Percentiles rank a stretch among this genome's conserved stretches.
Conservation (phyloP, 2,329 filamentous ascomycete species). For the Aspergillus quadricinctus region DNA sequence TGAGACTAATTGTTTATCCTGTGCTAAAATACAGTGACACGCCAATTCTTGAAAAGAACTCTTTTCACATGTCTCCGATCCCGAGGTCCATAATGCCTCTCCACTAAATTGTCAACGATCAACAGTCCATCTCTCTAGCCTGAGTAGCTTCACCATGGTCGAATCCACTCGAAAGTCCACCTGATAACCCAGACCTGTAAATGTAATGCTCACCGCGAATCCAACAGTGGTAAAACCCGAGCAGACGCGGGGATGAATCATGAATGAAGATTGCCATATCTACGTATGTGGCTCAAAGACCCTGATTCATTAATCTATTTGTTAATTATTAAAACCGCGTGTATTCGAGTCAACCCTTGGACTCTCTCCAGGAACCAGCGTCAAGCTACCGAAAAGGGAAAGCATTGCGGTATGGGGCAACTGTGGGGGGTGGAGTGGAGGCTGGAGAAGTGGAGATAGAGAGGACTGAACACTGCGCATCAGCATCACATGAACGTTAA, state of each 20-base stretch:
- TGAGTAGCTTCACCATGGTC: not conserved
- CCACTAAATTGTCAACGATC: not conserved
- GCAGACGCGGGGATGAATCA: not conserved
- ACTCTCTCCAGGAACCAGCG: not conserved
- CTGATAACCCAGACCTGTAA: not conserved
- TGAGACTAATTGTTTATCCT: not conserved
- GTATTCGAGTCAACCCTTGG: not conserved
- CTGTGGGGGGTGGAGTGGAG: not conserved
- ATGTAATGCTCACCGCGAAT: not conserved
- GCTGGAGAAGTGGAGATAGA: not conserved
- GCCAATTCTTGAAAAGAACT: not conserved
- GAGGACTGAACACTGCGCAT: not conserved
- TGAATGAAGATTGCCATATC: not conserved
- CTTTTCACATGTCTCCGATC: not conserved
- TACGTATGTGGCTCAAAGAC: not conserved
- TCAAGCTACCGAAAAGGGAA: not conserved
- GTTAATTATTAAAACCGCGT: no score
- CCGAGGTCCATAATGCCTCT: not conserved
- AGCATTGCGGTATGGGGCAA: not conserved
- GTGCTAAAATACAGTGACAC: not conserved
- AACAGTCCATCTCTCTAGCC: not conserved
- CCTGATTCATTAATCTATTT: not conserved
- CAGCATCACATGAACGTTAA: not conserved
- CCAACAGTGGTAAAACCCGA: not conserved
- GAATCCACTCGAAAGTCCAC: not conserved